Evolutionary conservation across 1,284 basidiomycete genomes (phyloP).

Genomic region (Sporisorium graminicola): DNA sequence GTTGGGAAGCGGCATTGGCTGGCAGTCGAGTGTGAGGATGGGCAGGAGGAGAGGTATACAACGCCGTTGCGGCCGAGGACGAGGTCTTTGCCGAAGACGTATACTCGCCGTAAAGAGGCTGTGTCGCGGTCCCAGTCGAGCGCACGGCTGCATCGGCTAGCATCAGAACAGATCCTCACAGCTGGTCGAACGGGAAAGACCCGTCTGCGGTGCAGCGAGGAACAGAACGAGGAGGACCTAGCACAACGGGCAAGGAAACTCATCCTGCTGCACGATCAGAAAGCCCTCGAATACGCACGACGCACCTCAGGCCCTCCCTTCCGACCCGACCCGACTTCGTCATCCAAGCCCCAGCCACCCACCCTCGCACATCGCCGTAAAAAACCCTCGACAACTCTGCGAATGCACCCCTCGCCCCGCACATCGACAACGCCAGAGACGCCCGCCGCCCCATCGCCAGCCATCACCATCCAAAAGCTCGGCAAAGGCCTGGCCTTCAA

Average conservation of each 20-base stretch:
- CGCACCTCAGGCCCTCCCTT: conserved; percentile 1
- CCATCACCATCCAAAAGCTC: conserved; percentile 10
- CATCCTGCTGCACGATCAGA: conserved; percentile 22
- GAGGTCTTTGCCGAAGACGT: conserved; percentile 3
- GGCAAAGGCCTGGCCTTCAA: conserved; percentile 30
- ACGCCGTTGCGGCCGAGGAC: conserved; percentile 5
- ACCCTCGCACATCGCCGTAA: background rate
- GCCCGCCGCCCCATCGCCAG: background rate
- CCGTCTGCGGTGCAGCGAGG: background rate
- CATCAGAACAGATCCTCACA: background rate
- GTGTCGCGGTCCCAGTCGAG: background rate
- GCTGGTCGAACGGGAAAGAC: background rate
- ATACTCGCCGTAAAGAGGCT: background rate
- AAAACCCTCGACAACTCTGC: background rate
- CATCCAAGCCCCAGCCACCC: background rate
- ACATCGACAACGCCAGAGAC: background rate
- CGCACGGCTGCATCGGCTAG: background rate
- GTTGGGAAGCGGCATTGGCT: background rate
- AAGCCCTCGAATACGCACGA: conserved; percentile 9
- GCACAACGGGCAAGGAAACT: background rate
- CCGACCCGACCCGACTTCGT: background rate
- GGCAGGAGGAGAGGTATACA: background rate
- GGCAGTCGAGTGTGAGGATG: background rate
- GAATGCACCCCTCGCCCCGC: background rate
- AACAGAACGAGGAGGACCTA: background rate